These are phyloP conservation scores for Cystobasidiaceae sp. DNA, from an alignment of 1,284 basidiomycete species.

Conservation along the genomic window DNA sequence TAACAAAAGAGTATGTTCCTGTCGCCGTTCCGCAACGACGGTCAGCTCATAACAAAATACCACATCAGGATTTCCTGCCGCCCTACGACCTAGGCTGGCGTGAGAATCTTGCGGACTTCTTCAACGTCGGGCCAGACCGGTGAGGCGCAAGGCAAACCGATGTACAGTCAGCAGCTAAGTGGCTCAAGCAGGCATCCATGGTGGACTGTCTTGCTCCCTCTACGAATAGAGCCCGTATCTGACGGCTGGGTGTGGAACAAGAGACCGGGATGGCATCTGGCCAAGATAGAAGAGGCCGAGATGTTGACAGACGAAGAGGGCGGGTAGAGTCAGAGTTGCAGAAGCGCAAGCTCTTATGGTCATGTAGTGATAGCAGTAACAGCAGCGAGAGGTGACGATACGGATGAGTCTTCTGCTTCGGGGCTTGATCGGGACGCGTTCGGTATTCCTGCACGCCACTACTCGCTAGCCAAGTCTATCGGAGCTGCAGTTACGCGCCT, in stretches of 20 bases:
- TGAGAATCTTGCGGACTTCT: conserved; percentile 75
- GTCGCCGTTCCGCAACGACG: no score
- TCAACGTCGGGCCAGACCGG: conserved; percentile 73
- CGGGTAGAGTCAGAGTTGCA: no score
- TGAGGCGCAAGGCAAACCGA: conserved; percentile 48
- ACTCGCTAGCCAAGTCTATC: no score
- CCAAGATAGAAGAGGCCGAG: conserved; percentile 50
- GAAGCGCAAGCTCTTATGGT: no score
- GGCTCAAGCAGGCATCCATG: conserved; percentile 38
- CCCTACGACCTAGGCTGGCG: conserved; percentile 78
- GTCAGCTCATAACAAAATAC: neutral
- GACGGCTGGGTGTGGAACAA: conserved; percentile 81
- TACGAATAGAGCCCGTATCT: conserved; percentile 72
- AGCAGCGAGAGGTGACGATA: no score
- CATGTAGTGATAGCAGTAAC: no score
- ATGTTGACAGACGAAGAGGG: conserved; percentile 55
- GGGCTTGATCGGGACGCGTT: no score
- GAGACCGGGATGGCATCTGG: conserved; percentile 53
- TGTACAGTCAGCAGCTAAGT: neutral
- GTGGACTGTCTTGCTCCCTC: conserved; percentile 72
- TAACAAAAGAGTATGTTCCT: conserved; percentile 50
- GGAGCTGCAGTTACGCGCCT: no score
- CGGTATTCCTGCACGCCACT: no score
- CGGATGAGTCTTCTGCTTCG: no score
- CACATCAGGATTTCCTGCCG: conserved; percentile 67